Evolutionary conservation across 1,284 basidiomycete species (phyloP).

Genomic region (Butyriboletus appendiculatus): DNA sequence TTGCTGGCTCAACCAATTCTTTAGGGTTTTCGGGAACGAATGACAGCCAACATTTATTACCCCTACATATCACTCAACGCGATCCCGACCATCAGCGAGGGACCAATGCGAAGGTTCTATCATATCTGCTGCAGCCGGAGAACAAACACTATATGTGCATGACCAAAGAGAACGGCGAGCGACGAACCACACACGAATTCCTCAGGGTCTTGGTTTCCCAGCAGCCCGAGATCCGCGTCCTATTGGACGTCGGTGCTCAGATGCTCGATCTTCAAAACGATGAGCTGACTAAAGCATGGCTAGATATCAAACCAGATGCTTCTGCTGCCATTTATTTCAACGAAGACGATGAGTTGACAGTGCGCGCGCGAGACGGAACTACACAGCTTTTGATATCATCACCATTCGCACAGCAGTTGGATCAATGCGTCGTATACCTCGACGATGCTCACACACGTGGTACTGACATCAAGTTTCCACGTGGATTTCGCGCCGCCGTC

Average conservation of each 20-base stretch:
- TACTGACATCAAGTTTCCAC: slow-evolving; percentile 54
- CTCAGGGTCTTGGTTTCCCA: slow-evolving; percentile 37
- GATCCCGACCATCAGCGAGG: slow-evolving; percentile 43
- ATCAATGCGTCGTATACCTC: slow-evolving; percentile 51
- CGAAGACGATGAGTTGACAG: slow-evolving; percentile 43
- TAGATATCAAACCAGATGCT: slow-evolving; percentile 32
- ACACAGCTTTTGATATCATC: slow-evolving; percentile 45
- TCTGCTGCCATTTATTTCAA: slow-evolving; percentile 52
- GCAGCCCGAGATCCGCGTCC: slow-evolving; percentile 41
- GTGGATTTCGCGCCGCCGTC: slow-evolving; percentile 46
- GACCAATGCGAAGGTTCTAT: slow-evolving; percentile 54
- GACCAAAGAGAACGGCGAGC: slow-evolving; percentile 19
- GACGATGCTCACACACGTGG: slow-evolving; percentile 62
- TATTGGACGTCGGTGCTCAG: slow-evolving; percentile 60
- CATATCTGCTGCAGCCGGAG: slow-evolving; percentile 44
- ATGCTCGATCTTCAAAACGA: slow-evolving; percentile 52
- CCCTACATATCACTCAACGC: slow-evolving; percentile 44
- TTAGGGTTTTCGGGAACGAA: slow-evolving; percentile 63
- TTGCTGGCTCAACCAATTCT: slow-evolving; percentile 7
- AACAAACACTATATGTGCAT: slow-evolving; percentile 42
- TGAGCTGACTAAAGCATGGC: slow-evolving; percentile 44
- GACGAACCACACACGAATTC: slow-evolving; percentile 34
- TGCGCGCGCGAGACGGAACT: slow-evolving; percentile 42
- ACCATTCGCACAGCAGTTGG: slow-evolving; percentile 42
- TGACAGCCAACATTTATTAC: slow-evolving; percentile 50